These are phyloP conservation scores for Phaffomyces thermotolerans DNA, from an alignment of 805 yeast species.

Conservation along the genomic window DNA sequence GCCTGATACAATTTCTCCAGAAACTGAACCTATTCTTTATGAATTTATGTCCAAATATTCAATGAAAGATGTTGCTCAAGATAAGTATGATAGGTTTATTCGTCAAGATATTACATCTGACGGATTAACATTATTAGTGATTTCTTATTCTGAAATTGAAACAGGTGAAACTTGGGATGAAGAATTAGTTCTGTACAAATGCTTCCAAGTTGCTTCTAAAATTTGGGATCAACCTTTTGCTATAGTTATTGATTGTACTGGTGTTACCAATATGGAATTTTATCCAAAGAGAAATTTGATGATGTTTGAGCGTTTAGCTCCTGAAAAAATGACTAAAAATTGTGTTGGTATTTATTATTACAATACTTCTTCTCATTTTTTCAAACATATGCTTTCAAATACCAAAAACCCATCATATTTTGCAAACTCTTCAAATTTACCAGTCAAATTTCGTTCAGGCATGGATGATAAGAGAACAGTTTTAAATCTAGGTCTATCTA, in stretches of 20 bases:
- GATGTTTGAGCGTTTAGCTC: slow-evolving; percentile 38
- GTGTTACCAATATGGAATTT: slow-evolving; percentile 31
- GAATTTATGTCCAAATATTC: slow-evolving; percentile 72
- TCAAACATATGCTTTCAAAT: slow-evolving; percentile 19
- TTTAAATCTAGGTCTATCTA: slow-evolving; percentile 38
- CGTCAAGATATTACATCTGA: slow-evolving; percentile 63
- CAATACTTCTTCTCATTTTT: slow-evolving; percentile 28
- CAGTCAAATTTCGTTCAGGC: slow-evolving; percentile 37
- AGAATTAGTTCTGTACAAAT: slow-evolving; percentile 49
- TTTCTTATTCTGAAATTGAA: slow-evolving; percentile 33
- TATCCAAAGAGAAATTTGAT: slow-evolving; percentile 27
- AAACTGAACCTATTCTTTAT: slow-evolving; percentile 44
- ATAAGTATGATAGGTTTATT: slow-evolving; percentile 38
- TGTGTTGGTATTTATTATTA: slow-evolving; percentile 47
- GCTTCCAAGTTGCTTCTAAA: slow-evolving; percentile 59
- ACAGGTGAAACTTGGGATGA: slow-evolving; percentile 29
- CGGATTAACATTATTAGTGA: slow-evolving; percentile 62
- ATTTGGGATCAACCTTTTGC: slow-evolving; percentile 65
- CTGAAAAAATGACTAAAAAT: slow-evolving; percentile 43
- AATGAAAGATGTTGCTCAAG: slow-evolving; percentile 39
- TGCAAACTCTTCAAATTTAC: slow-evolving; percentile 5
- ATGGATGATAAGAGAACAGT: slow-evolving; percentile 38
- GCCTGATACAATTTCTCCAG: slow-evolving; percentile 44
- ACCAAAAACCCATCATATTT: slow-evolving; percentile 19
- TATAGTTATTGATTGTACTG: slow-evolving; percentile 63